Conservation (phyloP, 805 yeast species). For the Saturnispora sekii region DNA sequence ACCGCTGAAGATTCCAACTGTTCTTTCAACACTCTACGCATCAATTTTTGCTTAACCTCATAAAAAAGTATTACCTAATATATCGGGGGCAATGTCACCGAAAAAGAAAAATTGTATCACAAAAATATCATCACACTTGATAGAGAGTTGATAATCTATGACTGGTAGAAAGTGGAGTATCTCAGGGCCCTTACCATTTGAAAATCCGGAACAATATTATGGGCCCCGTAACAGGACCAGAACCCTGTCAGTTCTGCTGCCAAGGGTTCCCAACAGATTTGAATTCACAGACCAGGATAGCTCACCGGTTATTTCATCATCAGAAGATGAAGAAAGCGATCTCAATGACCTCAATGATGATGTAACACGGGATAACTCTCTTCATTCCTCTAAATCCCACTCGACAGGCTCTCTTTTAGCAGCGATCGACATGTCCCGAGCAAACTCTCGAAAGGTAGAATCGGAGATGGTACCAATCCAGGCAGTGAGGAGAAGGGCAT, state of each 20-base stretch:
- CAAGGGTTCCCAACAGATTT: constrained; percentile 1
- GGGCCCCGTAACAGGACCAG: constrained; percentile 4
- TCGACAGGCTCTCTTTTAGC: constrained; percentile 12
- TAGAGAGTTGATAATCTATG: too few species aligned
- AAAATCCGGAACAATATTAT: constrained; percentile 6
- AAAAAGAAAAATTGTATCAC: not conserved
- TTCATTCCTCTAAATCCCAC: constrained; percentile 7
- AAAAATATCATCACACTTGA: not conserved
- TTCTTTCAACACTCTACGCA: too few species aligned
- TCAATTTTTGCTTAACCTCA: too few species aligned
- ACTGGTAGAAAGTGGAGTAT: constrained; percentile 1
- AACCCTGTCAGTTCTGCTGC: constrained; percentile 8
- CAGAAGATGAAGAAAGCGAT: constrained; percentile 10
- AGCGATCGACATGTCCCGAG: constrained; percentile 3
- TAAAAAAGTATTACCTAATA: too few species aligned
- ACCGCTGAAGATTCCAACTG: too few species aligned
- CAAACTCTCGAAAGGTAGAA: not conserved
- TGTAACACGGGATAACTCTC: not conserved
- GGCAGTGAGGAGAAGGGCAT: constrained; percentile 36
- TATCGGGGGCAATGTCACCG: too few species aligned
- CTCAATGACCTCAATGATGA: not conserved
- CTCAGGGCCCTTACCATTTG: constrained; percentile 2
- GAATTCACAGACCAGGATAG: constrained; percentile 4
- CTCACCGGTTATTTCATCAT: constrained; percentile 13
- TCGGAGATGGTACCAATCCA: constrained; percentile 8